Percentiles rank a stretch among this genome's conserved stretches.
Conservation (phyloP, 306 rosid species). For the Luffa acutangula region DNA sequence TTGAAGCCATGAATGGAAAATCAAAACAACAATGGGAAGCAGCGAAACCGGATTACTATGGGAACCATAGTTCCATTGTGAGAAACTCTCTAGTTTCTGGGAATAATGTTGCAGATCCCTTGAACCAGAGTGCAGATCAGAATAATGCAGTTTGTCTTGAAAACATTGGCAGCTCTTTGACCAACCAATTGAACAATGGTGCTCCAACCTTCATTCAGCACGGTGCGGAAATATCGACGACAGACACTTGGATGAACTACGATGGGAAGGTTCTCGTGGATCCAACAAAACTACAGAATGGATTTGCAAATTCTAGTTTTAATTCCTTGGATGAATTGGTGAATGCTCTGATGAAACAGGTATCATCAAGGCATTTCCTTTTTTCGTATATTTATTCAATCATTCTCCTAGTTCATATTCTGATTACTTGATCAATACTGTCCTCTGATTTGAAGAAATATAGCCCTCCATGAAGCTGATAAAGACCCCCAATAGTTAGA, state of each 20-base stretch:
- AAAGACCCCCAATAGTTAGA: background rate
- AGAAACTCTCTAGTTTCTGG: constrained; percentile 22
- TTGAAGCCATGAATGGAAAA: constrained; percentile 20
- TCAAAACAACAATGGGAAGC: constrained; percentile 43
- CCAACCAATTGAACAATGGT: constrained; percentile 22
- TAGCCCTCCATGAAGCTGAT: background rate
- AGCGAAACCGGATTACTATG: constrained; percentile 21
- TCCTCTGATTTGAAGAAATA: background rate
- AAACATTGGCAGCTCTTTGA: constrained; percentile 17
- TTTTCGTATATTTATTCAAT: background rate
- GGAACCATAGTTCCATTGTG: constrained; percentile 18
- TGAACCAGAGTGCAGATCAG: constrained; percentile 30
- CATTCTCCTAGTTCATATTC: background rate
- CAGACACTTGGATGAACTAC: constrained; percentile 22
- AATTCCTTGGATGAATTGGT: constrained; percentile 42
- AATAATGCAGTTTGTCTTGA: constrained; percentile 21
- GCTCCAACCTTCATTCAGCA: constrained; percentile 19
- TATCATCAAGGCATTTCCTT: constrained; percentile 17
- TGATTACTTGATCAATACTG: background rate
- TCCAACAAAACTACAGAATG: constrained; percentile 28
- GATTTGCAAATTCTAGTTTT: constrained; percentile 19
- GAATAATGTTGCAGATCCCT: constrained; percentile 9
- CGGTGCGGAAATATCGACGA: constrained; percentile 16
- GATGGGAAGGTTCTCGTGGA: constrained; percentile 24
- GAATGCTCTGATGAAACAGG: constrained; percentile 30